phyloP scores from a whole-genome alignment of 2,329 filamentous ascomycete genomes.

The Emergomyces orientalis region DNA sequence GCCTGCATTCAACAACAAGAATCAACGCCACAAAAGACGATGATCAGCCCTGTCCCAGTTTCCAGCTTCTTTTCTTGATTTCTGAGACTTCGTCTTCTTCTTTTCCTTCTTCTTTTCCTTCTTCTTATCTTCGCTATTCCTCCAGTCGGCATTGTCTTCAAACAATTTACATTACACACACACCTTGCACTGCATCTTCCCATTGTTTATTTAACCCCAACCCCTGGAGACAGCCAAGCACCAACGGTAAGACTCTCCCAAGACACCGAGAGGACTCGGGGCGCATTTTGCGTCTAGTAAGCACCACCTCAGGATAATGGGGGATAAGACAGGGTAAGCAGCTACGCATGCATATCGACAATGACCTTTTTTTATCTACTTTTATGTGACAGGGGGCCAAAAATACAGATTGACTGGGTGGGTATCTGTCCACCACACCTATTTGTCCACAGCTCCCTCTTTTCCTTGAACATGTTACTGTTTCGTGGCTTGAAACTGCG shows the following conservation, averaged over 20 bases:
- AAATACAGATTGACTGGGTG: background rate
- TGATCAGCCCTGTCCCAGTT: background rate
- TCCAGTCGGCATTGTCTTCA: background rate
- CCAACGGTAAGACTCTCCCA: background rate
- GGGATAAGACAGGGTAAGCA: slow-evolving; percentile 1
- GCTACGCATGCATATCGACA: background rate
- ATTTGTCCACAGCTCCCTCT: background rate
- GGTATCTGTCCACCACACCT: no score
- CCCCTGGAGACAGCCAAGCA: background rate
- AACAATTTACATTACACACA: background rate
- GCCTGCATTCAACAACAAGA: background rate
- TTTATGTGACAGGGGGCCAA: no score
- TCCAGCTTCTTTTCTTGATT: background rate
- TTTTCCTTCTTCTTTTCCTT: background rate
- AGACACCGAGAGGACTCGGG: background rate
- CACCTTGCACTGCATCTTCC: no score
- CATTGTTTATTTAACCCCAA: background rate
- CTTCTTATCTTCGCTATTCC: background rate
- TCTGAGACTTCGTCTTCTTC: no score
- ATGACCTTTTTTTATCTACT: background rate
- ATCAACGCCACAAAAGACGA: background rate
- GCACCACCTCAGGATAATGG: background rate
- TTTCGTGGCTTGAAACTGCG: background rate
- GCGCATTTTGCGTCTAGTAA: background rate
- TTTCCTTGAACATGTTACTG: background rate